Base-by-base conservation (phyloP, 78 protist species). In the slime mould (Dictyostelium discoideum) region DNA sequence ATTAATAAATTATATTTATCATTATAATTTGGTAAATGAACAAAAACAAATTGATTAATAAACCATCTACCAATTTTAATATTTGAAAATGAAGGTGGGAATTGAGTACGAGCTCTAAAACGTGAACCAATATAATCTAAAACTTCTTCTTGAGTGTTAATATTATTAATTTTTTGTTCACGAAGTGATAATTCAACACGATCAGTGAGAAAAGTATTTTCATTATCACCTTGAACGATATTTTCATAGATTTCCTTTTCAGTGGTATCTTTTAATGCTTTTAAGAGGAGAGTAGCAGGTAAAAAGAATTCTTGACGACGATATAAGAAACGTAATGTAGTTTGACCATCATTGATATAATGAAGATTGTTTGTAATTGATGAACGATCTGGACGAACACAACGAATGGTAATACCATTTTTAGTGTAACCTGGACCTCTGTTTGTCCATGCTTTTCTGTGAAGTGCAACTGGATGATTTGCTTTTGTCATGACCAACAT, bases 381-480 rank as follows among this genome's bases (percentile, higher is more conserved):
- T 11, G 98, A 50, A 77, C 97, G 96, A 93, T 98, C 99, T 48
- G 87, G 93, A 14, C 98, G 96, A 44, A 96, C 98, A 80, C 98
- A 98, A 63, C 99, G 97, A 14, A 98, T 86, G 46, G 32, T 13
- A 1, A 94, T 87, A 74, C 98, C 99, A 85, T 57, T 88, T 16
- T 85, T 24, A n/a, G 99, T 93, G 96, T 97, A 99, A 14, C 48
- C 24, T 11, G 98, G 87, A 5, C 99, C 99, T 32, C 98, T 81
- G 26, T 87, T 96, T 14, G 50, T 26, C 96, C 92, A 98, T 5
- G 98, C 85, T 5, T 96, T 40, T 16, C 99, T 84, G 16, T 11
- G 46, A 69, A 98, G 54, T 3, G 96, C 85, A 11, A 98, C 77
- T 14, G 97, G 94, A 46, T 96, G 92, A 85, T 99, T 93, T 22